These are phyloP conservation scores for Yamadazyma friedrichii DNA, from an alignment of 1,139 yeast genomes.

Conservation along the genomic window DNA sequence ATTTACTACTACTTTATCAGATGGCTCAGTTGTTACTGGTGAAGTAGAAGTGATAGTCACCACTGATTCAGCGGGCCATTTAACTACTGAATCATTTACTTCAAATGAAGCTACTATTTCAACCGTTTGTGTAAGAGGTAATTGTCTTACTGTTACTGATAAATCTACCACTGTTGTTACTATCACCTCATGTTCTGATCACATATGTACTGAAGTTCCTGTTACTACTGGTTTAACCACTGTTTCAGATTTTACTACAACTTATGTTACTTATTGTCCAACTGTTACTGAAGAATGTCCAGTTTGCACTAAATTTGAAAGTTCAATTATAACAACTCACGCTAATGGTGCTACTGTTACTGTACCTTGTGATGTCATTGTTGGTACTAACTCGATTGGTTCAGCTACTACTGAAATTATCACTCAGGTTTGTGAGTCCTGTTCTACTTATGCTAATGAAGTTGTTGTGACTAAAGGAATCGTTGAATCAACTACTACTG, in stretches of 20 bases:
- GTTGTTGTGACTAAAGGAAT: background rate
- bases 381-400: constrained; percentile 16
- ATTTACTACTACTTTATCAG: too few relatives aligned
- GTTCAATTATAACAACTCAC: constrained; percentile 2
- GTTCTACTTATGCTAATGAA: background rate
- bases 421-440: background rate
- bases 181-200: constrained; percentile 40
- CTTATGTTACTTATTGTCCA: constrained; percentile 36
- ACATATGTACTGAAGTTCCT: constrained; percentile 29
- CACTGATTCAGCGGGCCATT: too few relatives aligned
- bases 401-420: background rate
- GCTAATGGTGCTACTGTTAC: constrained; percentile 4
- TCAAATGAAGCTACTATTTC: constrained; percentile 18
- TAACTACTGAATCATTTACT: too few relatives aligned
- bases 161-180: constrained; percentile 34
- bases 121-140: constrained; percentile 5
- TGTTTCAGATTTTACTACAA: constrained; percentile 18
- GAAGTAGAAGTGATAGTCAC: too few relatives aligned
- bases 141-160: constrained; percentile 7
- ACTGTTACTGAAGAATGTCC: constrained; percentile 12
- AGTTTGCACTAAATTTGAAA: constrained; percentile 4
- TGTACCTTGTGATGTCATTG: constrained; percentile 9
- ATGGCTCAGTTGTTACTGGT: too few relatives aligned
- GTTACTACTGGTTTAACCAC: constrained; percentile 29
- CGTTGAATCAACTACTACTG: background rate